These are phyloP conservation scores for Blastobotrys proliferans DNA, from an alignment of 1,139 yeast genomes.

Conservation along the genomic window DNA sequence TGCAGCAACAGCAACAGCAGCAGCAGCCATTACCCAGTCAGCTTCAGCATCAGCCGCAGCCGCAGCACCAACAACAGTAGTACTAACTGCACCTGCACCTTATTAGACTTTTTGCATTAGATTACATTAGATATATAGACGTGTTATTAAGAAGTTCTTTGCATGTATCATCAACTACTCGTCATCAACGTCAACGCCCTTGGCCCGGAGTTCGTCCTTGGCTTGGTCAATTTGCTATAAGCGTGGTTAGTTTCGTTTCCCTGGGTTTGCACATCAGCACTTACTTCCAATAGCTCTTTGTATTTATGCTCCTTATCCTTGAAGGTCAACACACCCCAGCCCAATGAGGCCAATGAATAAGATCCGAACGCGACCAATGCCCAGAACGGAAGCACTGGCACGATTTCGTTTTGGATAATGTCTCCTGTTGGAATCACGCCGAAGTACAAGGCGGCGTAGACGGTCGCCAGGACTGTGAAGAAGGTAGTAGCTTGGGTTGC, in stretches of 20 bases:
- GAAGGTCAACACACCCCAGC: constrained; percentile 67
- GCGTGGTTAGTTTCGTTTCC: constrained; percentile 5
- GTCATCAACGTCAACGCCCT: constrained; percentile 47
- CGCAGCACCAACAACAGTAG: too few relatives aligned
- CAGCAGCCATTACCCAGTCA: too few relatives aligned
- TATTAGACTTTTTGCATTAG: not conserved
- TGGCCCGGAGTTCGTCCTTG: constrained; percentile 51
- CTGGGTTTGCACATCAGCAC: not conserved
- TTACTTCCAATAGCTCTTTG: constrained; percentile 49
- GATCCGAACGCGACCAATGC: constrained; percentile 65
- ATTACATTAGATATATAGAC: too few relatives aligned
- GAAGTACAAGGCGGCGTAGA: constrained; percentile 51
- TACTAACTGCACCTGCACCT: too few relatives aligned
- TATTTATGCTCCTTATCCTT: constrained; percentile 71
- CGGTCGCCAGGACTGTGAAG: constrained; percentile 44
- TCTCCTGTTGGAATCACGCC: constrained; percentile 57
- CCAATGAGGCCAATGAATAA: constrained; percentile 66
- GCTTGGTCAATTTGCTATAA: constrained; percentile 61
- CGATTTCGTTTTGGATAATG: constrained; percentile 48
- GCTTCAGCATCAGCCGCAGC: too few relatives aligned
- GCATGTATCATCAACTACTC: not conserved
- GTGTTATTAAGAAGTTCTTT: too few relatives aligned
- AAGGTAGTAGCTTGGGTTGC: constrained; percentile 59
- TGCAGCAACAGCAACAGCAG: not conserved
- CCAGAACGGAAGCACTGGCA: constrained; percentile 74